Percentiles rank a stretch among this genome's conserved stretches.
These are phyloP conservation scores for Leavenworthia alabamica DNA, from an alignment of 345 rosid genomes.

Conservation along the genomic window DNA sequence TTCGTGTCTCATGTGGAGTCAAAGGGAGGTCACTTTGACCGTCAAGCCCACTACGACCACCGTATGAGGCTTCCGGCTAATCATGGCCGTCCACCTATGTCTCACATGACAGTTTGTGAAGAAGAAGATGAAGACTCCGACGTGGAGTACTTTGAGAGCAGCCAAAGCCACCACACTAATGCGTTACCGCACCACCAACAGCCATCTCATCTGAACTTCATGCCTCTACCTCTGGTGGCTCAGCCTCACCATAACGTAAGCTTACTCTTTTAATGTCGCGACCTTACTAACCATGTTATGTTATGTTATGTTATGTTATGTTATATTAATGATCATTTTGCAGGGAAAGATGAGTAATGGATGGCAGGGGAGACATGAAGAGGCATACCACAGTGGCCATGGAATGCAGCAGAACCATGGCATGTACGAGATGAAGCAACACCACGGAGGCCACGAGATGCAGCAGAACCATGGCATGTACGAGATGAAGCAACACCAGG, in stretches of 20 bases:
- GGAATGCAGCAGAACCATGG: background rate
- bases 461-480: background rate
- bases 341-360: slow-evolving; percentile 17
- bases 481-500: background rate
- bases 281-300: background rate
- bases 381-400: background rate
- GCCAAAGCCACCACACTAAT: background rate
- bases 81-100: slow-evolving; percentile 26
- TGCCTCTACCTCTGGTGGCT: slow-evolving; percentile 9
- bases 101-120: slow-evolving; percentile 13
- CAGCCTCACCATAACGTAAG: slow-evolving; percentile 19
- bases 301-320: background rate
- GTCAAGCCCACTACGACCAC: slow-evolving; percentile 3
- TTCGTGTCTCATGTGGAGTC: slow-evolving; percentile 13
- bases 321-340: background rate
- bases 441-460: background rate
- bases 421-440: background rate
- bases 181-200: slow-evolving; percentile 3
- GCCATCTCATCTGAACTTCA: slow-evolving; percentile 13
- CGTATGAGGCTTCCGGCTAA: slow-evolving; percentile 16
- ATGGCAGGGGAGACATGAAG: slow-evolving; percentile 14
- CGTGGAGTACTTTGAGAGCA: slow-evolving; percentile 3
- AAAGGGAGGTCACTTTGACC: slow-evolving; percentile 15
- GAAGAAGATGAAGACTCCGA: slow-evolving; percentile 30
- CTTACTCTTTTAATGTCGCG: background rate